phyloP scores from a whole-genome alignment of 148 eudicot genomes.

The Pouteria glomerata region DNA sequence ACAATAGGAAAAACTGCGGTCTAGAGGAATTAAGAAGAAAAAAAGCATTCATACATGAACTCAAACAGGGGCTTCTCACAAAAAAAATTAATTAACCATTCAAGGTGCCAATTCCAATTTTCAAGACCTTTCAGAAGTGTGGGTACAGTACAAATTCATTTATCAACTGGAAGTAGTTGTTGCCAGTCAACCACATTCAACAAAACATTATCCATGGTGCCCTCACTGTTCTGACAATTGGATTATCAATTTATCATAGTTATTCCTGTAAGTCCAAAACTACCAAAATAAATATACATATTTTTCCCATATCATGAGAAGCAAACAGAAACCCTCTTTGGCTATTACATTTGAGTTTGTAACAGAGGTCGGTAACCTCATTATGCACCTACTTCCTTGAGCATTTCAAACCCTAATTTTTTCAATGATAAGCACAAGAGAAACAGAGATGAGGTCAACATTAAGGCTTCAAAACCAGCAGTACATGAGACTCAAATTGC shows the following conservation, averaged over 20 bases:
- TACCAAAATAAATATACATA: neutral
- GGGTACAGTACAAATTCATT: neutral
- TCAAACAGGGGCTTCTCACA: neutral
- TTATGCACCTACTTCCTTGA: neutral
- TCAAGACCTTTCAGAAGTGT: neutral
- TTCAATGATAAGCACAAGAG: neutral
- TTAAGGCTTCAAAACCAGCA: neutral
- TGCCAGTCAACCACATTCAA: neutral
- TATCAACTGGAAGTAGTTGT: neutral
- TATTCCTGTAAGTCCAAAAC: neutral
- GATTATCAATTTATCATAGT: neutral
- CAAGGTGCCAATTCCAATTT: neutral
- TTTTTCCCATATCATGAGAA: neutral
- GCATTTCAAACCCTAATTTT: neutral
- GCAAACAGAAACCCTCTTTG: neutral
- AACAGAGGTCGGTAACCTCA: neutral
- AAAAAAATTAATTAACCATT: neutral
- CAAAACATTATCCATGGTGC: neutral
- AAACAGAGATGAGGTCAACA: neutral
- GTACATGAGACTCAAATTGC: conserved; percentile 3
- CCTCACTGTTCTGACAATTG: neutral
- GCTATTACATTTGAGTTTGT: neutral
- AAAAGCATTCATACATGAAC: neutral
- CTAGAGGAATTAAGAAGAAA: neutral
- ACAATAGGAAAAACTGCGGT: neutral